Evolutionary conservation across 2,329 filamentous ascomycete genomes (phyloP), one percentile per base, ranked within the genome.

Genomic region (Apiospora aurea): DNA sequence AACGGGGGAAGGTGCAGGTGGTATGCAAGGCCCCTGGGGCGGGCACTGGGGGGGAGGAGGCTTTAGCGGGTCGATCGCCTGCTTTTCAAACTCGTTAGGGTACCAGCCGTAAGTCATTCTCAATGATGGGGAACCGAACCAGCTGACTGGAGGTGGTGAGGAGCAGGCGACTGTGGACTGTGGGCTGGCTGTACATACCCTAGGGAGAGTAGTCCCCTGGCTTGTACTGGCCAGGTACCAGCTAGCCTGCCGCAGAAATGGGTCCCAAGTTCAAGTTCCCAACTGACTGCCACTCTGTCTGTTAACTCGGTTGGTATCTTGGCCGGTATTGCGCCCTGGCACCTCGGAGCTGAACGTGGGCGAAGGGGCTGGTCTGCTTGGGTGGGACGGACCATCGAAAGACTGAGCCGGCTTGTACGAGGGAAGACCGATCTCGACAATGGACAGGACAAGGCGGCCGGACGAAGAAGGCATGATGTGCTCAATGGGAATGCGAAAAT

Each of bases 1-100:
- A 64, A 64, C 57, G 57, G 57, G 57, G 57, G 57, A n/a, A 41
- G 57, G 57, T 64, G 57, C 57, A 64, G 57, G 57, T 64, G 57
- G 57, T 41, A 64, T 64, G 57, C 57, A 64, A 64, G 57, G 41
- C 34, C 34, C 57, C 21, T 64, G 34, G 57, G 57, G 57, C 34
- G 34, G 21, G 14, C 18, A 38, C 34, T 38, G 34, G 34, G 47
- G 49, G 13, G n/a, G 24, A 29, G 26, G 26, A 29, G 53, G 57
- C 57, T 64, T n/a, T 64, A 64, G 57, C 57, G 57, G 57, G 57
- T 64, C 57, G 57, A 41, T 64, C 57, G 57, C 29, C 57, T 38
- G 34, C 57, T 38, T 64, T 64, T 64, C 57, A 64, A 41, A 64
- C 18, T 64, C 21, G 4, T 41, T 64, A 64, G 57, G 53, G 57